Evolutionary conservation across 2,329 filamentous ascomycete genomes (phyloP), one percentile per base, ranked within the genome.

Genomic region (Colletotrichum sansevieriae): DNA sequence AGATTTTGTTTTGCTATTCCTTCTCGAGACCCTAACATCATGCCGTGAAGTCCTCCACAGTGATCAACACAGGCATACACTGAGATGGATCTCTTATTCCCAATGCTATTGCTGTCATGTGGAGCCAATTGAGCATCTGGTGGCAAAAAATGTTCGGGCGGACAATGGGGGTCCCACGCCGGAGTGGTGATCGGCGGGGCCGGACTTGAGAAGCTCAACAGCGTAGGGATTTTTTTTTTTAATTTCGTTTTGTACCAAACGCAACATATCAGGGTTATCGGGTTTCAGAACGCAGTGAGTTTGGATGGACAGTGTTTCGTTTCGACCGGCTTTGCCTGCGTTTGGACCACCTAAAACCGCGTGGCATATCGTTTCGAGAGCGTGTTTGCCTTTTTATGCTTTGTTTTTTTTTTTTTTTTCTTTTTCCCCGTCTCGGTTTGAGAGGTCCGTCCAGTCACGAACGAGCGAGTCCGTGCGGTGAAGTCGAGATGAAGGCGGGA

Each of bases 1-100:
- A 60, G 54, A 65, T 65, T 56, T 15, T 68, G 39, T 55, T 65
- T 65, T 33, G 39, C 65, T 55, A 55, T 56, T 29, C 41, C 22
- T 9, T 49, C 4, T 5, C 15, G 9, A 35, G 25, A 4, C 41
- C 33, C 5, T 4, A 3, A 15, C 25, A 12, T 29, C 25, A 20
- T 41, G 20, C 33, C n/a, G 13, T 59, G 41, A 44, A 44, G 10
- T 5, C 22, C 1, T 15, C 43, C 20, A 5, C 13, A 6, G 29
- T 6, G 39, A 44, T 13, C 20, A 12, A 35, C 2, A 10, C 20
- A n/a, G 25, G 13, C 13, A 6, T 25, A 2, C 8, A 1, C 3
- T 33, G 12, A 33, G 2, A 12, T 18, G 55, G 44, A 11, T 3
- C 49, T 5, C 9, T 8, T 18, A n/a, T 15, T 4, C 15, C 13